Evolutionary conservation across 2,329 filamentous ascomycete genomes (phyloP).

Genomic region (Atkinsonella texensis): DNA sequence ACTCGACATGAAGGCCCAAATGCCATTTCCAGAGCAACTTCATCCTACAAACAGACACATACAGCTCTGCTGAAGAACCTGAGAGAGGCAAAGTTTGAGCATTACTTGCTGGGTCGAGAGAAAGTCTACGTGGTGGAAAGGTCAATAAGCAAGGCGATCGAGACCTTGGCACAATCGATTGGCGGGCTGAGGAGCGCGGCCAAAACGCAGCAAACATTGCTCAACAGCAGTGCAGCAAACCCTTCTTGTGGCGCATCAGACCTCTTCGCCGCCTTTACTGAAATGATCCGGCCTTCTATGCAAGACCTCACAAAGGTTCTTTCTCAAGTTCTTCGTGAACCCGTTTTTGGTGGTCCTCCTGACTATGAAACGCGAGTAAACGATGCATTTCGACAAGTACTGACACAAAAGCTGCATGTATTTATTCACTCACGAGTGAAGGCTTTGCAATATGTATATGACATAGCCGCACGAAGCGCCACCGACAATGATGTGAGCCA

Average conservation of each 20-base stretch:
- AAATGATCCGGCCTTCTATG: conserved; percentile 77
- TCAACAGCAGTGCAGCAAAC: conserved; percentile 31
- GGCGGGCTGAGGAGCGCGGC: conserved; percentile 79
- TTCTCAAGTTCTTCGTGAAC: conserved; percentile 68
- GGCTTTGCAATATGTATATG: conserved; percentile 64
- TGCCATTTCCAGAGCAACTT: conserved; percentile 17
- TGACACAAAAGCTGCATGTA: conserved; percentile 60
- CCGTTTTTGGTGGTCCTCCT: conserved; percentile 47
- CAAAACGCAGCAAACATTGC: conserved; percentile 69
- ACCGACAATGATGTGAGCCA: conserved; percentile 56
- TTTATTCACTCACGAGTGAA: conserved; percentile 61
- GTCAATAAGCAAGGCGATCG: conserved; percentile 65
- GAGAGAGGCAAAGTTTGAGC: conserved; percentile 73
- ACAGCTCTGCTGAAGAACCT: conserved; percentile 49
- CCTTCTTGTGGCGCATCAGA: conserved; percentile 37
- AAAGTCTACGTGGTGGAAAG: conserved; percentile 63
- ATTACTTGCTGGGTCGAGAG: conserved; percentile 66
- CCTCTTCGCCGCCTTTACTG: conserved; percentile 78
- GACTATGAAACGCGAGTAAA: conserved; percentile 45
- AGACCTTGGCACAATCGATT: conserved; percentile 71
- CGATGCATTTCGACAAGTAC: conserved; percentile 61
- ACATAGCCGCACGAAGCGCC: conserved; percentile 52
- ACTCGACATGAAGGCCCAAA: conserved; percentile 1
- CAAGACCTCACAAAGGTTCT: conserved; percentile 78
- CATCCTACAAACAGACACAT: conserved; percentile 43